Evolutionary conservation across 202 grass and related monocot genomes (phyloP), one percentile per base, ranked within the genome.

Genomic region (Bolboschoenoplectus hybrid): DNA sequence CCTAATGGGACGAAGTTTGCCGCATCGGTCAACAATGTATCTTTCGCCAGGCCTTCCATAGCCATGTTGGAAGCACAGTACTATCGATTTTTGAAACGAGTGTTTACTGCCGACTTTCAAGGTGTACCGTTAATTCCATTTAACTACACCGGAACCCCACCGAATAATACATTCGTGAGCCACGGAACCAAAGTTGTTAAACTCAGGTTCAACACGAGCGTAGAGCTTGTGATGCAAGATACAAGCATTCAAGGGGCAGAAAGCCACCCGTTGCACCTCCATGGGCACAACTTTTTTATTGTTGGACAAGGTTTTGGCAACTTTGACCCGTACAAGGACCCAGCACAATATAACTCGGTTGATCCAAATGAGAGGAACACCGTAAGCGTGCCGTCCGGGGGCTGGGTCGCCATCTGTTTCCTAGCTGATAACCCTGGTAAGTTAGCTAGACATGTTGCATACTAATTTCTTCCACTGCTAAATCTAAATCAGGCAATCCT

Each of bases 11-110:
- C 86, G 69, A 92, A 17, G 81, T 97, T 97, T 74, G 34, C 87
- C 1, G 94, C 92, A 35, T 87, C 92, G 35, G 40, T 97, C 6
- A 97, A 94, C 89, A 97, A 97, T 68, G 80, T 97, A 2, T 90
- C 94, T 13, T 97, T 94, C 73, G 43, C 64, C 46, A 87, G 90
- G 81, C 94, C 94, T 6, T 84, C 81, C 38, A 92, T 88, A 11
- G 86, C 92, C 6, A 86, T 97, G 17, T 91, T 97, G 13, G 87
- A 89, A 70, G 87, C 87, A 40, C 89, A 89, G 62, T 93, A 86
- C 80, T 9, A 67, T 60, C 82, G 82, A 2, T 82, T 69, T 74
- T 91, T 85, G 69, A 57, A 6, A 34, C 73, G 73, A 44, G 63
- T 85, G 26, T 88, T 80, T 14, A 80, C 13, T 32, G 6, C 72